phyloP scores from a whole-genome alignment of 306 rosid species.

The Erythrophleum fordii region DNA sequence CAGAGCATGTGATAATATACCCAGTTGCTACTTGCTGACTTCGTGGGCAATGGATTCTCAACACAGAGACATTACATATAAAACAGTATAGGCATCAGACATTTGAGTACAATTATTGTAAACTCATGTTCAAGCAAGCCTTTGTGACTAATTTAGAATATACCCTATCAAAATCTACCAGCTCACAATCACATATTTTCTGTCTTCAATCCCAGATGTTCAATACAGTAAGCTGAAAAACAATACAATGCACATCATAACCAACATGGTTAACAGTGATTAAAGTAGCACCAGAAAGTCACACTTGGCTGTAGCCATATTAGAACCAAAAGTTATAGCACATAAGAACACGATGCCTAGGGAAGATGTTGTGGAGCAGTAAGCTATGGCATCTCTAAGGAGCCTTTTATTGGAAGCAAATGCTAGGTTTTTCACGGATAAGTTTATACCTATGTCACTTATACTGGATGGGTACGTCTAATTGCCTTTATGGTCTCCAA shows the following conservation, averaged over 20 bases:
- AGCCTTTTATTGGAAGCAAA: not conserved
- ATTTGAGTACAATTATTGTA: not conserved
- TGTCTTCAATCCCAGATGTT: not conserved
- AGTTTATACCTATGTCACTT: not conserved
- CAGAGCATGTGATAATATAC: not conserved
- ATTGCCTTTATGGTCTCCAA: not conserved
- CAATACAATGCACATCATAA: not conserved
- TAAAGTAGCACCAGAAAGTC: not conserved
- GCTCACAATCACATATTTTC: not conserved
- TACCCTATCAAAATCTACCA: not conserved
- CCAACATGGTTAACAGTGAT: not conserved
- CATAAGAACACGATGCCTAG: not conserved
- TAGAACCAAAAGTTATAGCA: not conserved
- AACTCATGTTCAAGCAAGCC: not conserved
- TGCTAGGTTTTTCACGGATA: not conserved
- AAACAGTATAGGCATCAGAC: not conserved
- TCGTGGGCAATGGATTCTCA: not conserved
- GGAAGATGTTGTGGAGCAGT: not conserved
- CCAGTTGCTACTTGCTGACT: not conserved
- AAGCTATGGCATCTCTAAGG: not conserved
- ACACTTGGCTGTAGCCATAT: not conserved
- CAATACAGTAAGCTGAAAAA: not conserved
- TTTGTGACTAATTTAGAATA: not conserved
- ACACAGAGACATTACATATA: not conserved
- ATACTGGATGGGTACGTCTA: not conserved